phyloP scores from a whole-genome alignment of 768 basidiomycete genomes.

The Chlorophyllum brunneum region DNA sequence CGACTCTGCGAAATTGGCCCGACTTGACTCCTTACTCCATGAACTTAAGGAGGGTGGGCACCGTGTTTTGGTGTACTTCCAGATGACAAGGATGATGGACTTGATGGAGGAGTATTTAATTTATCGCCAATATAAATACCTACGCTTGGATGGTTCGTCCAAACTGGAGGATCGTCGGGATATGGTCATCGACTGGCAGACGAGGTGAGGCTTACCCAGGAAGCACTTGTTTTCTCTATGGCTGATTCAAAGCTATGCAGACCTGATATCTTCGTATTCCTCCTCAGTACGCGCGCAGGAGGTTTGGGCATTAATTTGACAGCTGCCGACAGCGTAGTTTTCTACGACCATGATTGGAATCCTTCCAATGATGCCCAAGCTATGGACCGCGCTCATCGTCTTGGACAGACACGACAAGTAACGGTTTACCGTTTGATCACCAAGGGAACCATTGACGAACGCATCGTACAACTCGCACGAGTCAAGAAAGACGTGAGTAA shows the following conservation, averaged over 20 bases:
- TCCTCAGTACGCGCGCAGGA: constrained; percentile 91
- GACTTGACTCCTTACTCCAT: constrained; percentile 83
- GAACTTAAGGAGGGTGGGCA: constrained; percentile 93
- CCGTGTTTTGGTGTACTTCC: constrained; percentile 95
- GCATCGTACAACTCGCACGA: constrained; percentile 92
- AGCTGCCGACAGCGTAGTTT: constrained; percentile 93
- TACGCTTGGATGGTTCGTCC: constrained; percentile 89
- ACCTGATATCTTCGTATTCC: constrained; percentile 85
- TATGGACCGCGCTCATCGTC: constrained; percentile 96
- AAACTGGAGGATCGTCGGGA: constrained; percentile 95
- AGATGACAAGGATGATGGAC: constrained; percentile 99
- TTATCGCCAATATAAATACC: constrained; percentile 93
- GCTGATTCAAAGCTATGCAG: constrained; percentile 31
- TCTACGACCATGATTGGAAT: constrained; percentile 96
- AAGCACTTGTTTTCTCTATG: neutral
- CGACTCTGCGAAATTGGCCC: constrained; percentile 94
- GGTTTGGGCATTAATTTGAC: constrained; percentile 96
- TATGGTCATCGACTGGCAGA: constrained; percentile 99
- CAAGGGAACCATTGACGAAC: constrained; percentile 92
- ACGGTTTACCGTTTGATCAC: constrained; percentile 96
- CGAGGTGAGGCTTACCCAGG: constrained; percentile 52
- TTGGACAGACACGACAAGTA: constrained; percentile 95
- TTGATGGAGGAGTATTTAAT: constrained; percentile 98
- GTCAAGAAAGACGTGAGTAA: constrained; percentile 90
- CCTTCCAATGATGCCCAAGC: constrained; percentile 97